Percentiles rank a stretch among this genome's conserved stretches.
Evolutionary conservation across 768 basidiomycete species (phyloP).

Genomic region (Gelatoporia subvermispora): DNA sequence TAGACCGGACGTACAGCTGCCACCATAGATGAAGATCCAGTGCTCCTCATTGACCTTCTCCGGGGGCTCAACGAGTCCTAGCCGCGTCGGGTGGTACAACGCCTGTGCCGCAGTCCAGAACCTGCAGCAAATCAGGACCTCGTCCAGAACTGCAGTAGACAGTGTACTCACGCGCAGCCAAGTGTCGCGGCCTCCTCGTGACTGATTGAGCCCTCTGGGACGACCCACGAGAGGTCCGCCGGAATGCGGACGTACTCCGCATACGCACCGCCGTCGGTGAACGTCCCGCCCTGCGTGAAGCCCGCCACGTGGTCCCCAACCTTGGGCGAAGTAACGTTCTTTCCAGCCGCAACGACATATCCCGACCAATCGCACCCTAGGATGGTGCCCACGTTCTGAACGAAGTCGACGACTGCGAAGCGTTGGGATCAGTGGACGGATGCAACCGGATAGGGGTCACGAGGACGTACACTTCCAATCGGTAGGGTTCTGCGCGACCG

Average conservation of each 20-base stretch:
- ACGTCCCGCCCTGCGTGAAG: constrained; percentile 15
- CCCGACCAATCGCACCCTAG: constrained; percentile 23
- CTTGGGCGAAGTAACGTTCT: constrained; percentile 9
- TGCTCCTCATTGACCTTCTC: constrained; percentile 8
- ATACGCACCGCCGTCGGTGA: constrained; percentile 13
- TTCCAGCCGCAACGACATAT: constrained; percentile 17
- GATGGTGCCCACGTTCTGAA: constrained; percentile 8
- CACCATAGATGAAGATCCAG: constrained; percentile 23
- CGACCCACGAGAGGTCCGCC: constrained; percentile 13
- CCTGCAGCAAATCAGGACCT: constrained; percentile 2
- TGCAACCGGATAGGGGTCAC: background rate
- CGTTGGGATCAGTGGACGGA: background rate
- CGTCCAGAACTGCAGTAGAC: constrained; percentile 14
- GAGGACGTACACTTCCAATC: constrained; percentile 8
- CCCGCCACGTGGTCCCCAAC: constrained; percentile 22
- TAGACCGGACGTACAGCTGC: constrained; percentile 15
- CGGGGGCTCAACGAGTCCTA: constrained; percentile 18
- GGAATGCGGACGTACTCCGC: constrained; percentile 17
- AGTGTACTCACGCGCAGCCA: constrained; percentile 5
- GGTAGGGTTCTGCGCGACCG: constrained; percentile 9
- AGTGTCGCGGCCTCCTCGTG: constrained; percentile 11
- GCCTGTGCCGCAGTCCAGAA: constrained; percentile 20
- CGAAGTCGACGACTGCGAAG: constrained; percentile 6
- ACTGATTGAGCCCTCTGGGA: constrained; percentile 6
- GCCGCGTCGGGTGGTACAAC: constrained; percentile 17